Base-by-base conservation (phyloP, 2,329 filamentous ascomycete genomes). In the Fusarium secorum region DNA sequence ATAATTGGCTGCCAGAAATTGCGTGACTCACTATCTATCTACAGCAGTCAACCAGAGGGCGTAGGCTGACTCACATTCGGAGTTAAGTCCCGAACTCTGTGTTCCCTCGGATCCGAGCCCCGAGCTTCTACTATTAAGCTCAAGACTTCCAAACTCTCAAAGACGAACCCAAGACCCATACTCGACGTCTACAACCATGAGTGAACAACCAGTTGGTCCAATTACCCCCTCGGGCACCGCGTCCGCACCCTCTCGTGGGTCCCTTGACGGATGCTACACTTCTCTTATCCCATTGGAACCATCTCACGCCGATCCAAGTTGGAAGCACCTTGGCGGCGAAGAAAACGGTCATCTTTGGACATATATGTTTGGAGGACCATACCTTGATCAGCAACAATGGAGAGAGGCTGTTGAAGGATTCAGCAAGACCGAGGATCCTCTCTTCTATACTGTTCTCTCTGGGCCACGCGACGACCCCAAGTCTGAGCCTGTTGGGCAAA, bases 381-480 rank as follows among this genome's bases (percentile, higher is more conserved):
- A 75, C 13, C 49, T 69, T 10, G 67, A 69, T 2, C 46, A 62
- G 17, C 35, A 64, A 1, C 39, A 74, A 4, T 80, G 76, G 66
- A 68, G 70, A 22, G 33, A 60, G 0, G 42, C 60, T 1, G 62
- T 79, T 11, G 39, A 57, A 18, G 35, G 60, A 4, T 80, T 75
- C 72, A 67, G 66, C 36, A 66, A 49, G 6, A 78, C 78, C 0
- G 57, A 71, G 3, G 81, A 85, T 61, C 79, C 81, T 0, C 74
- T 83, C 41, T 84, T 82, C 73, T 88, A 82, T 70, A 79, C 83
- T 17, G 80, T 87, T 28, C 75, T 85, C 20, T 81, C 82, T 7
- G 74, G 73, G 0, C 76, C 73, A 7, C 70, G 52, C 18, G 68
- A 64, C 17, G 73, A 70, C 36, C 66, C 68, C 0, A 58, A 54